Percentiles rank a stretch among this genome's conserved stretches.
These are phyloP conservation scores for Monilinia polystroma DNA, from an alignment of 2,329 filamentous ascomycete genomes.

Conservation along the genomic window DNA sequence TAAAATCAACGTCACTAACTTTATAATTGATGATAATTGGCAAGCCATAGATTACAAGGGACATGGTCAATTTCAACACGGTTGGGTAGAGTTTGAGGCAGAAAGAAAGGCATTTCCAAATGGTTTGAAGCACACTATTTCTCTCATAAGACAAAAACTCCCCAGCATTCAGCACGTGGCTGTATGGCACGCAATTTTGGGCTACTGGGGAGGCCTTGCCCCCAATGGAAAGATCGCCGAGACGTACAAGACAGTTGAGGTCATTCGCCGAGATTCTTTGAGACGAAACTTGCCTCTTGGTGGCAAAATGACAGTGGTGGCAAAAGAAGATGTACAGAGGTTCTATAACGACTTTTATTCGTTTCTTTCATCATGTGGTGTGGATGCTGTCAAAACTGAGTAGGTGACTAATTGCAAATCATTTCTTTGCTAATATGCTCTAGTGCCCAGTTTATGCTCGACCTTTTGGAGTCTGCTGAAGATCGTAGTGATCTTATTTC, in stretches of 20 bases:
- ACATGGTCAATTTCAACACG: slow-evolving; percentile 54
- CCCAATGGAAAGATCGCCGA: slow-evolving; percentile 70
- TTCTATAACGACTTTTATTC: slow-evolving; percentile 92
- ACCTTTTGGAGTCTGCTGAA: slow-evolving; percentile 67
- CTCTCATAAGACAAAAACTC: slow-evolving; percentile 66
- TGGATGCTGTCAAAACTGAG: slow-evolving; percentile 91
- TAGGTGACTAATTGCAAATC: slow-evolving; percentile 22
- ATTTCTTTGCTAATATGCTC: slow-evolving; percentile 10
- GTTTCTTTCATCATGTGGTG: slow-evolving; percentile 70
- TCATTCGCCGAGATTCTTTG: slow-evolving; percentile 51
- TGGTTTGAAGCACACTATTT: slow-evolving; percentile 71
- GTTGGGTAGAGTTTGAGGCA: slow-evolving; percentile 85
- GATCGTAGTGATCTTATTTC: slow-evolving; percentile 70
- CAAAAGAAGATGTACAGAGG: slow-evolving; percentile 67
- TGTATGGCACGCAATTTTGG: slow-evolving; percentile 87
- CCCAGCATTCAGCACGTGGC: slow-evolving; percentile 78
- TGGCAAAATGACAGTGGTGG: slow-evolving; percentile 70
- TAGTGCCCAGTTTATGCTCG: slow-evolving; percentile 78
- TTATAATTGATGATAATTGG: slow-evolving; percentile 99
- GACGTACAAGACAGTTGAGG: slow-evolving; percentile 71
- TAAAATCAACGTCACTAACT: slow-evolving; percentile 73
- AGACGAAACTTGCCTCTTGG: slow-evolving; percentile 52
- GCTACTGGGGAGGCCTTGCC: slow-evolving; percentile 90
- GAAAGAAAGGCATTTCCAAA: slow-evolving; percentile 74
- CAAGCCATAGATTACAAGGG: slow-evolving; percentile 65